These are phyloP conservation scores for Pythium myriotylum DNA, from an alignment of 352 stramenopile genomes.

Conservation along the genomic window DNA sequence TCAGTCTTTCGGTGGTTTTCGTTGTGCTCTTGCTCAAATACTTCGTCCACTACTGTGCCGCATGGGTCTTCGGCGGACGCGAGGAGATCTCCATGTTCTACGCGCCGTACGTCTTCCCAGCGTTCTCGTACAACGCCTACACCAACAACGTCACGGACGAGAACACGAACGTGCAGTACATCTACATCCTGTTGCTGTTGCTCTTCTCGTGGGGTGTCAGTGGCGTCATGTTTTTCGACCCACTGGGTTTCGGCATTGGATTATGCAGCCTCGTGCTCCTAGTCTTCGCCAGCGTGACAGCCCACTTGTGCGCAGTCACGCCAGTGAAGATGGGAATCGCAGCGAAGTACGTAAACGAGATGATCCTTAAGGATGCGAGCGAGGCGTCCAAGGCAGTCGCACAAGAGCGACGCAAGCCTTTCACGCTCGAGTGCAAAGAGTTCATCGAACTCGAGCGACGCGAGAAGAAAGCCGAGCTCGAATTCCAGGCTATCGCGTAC, in stretches of 20 bases:
- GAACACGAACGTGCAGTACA: conserved; percentile 60
- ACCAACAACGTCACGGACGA: conserved; percentile 92
- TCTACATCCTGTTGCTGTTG: conserved; percentile 76
- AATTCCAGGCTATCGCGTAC: conserved; percentile 84
- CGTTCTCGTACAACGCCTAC: conserved; percentile 91
- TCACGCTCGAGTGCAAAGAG: conserved; percentile 78
- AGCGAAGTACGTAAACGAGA: conserved; percentile 88
- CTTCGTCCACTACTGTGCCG: conserved; percentile 55
- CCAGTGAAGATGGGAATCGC: conserved; percentile 88
- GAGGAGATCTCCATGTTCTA: conserved; percentile 78
- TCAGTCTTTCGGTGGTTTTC: conserved; percentile 84
- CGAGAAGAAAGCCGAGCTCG: conserved; percentile 79
- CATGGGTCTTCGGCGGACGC: conserved; percentile 56
- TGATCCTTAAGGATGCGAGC: conserved; percentile 86
- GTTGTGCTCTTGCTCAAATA: conserved; percentile 83
- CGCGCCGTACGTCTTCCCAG: conserved; percentile 88
- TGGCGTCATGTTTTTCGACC: conserved; percentile 91
- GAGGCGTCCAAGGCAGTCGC: conserved; percentile 68
- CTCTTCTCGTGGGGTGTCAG: conserved; percentile 84
- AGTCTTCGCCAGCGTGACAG: conserved; percentile 70
- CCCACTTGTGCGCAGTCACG: conserved; percentile 79
- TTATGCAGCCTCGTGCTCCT: conserved; percentile 87
- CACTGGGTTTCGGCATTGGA: conserved; percentile 86
- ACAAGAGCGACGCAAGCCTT: conserved; percentile 60
- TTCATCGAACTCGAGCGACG: conserved; percentile 72